Evolutionary conservation across 2,329 filamentous ascomycete species (phyloP), one percentile per base, ranked within the genome.

Genomic region (Cercospora nicotianae): DNA sequence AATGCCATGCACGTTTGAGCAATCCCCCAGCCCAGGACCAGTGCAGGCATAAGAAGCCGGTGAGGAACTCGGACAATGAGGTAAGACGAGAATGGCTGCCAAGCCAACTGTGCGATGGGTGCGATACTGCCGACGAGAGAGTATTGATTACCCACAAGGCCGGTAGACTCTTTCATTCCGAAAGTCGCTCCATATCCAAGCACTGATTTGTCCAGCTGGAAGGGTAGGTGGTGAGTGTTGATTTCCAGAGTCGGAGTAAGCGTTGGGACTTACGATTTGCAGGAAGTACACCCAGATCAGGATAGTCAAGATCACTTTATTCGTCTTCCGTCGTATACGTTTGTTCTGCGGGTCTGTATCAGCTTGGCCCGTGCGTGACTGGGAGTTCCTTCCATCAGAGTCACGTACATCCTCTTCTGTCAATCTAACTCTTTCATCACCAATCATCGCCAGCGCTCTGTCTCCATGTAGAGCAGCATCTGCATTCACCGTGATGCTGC

Each of bases 31-130:
- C 87, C 82, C 63, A 89, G 81, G 65, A 89, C 84, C 70, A 87
- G 88, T 67, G 85, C 83, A 0, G 86, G 86, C 8, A 87, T 89
- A 73, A 89, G 89, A 75, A 90, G 90, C 0, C 86, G 88, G n/a
- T 90, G 78, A 0, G 88, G 88, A 1, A 90, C 79, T 4, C 84
- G 81, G 75, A 90, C 88, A 30, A 90, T 82, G 45, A 90, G 81
- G n/a, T 85, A 84, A 70, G 84, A 88, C 1, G 87, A 89, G 4
- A 88, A 88, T 75, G 87, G 89, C 74, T 90, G 88, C 85, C 85
- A 90, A 6, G 83, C 85, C 20, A 86, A 76, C 59, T 85, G 84
- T 0, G 83, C 84, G 71, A 85, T 81, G 67, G 84, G 85, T 61
- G 84, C 84, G 71, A 86, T 82, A 53, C 78, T 80, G 31, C 73